These are phyloP conservation scores for Sporisorium iseilematis-ciliati DNA, from an alignment of 1,284 basidiomycete genomes.

Conservation along the genomic window DNA sequence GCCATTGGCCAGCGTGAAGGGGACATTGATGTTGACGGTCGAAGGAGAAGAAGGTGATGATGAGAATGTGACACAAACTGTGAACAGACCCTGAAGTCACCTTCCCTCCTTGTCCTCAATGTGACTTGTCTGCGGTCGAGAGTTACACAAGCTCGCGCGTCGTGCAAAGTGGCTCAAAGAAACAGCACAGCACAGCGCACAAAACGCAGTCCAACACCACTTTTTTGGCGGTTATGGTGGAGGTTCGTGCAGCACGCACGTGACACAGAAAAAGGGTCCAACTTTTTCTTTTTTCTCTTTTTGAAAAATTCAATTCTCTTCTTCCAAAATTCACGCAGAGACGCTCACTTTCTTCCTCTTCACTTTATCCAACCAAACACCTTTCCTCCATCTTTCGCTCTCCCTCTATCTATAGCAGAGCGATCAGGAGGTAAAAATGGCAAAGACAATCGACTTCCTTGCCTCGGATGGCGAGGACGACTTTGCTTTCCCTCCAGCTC, in stretches of 20 bases:
- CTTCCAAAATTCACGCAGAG: constrained; percentile 1
- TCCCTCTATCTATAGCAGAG: background rate
- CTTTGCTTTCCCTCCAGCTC: constrained; percentile 9
- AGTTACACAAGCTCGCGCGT: constrained; percentile 6
- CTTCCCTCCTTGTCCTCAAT: constrained; percentile 1
- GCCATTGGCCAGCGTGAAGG: background rate
- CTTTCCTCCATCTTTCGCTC: constrained; percentile 3
- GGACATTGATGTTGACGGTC: background rate
- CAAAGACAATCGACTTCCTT: constrained; percentile 61
- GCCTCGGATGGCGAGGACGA: constrained; percentile 56
- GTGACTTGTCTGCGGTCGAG: background rate
- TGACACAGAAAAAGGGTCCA: constrained; percentile 30
- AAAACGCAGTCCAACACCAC: background rate
- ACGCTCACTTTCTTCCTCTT: background rate
- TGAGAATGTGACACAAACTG: constrained; percentile 1
- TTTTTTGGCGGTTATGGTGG: constrained; percentile 2
- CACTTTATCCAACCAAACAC: background rate
- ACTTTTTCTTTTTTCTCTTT: constrained; percentile 6
- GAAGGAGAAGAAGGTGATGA: background rate
- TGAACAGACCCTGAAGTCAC: background rate
- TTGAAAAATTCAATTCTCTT: constrained; percentile 13
- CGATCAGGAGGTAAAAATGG: constrained; percentile 27
- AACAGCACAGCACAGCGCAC: background rate
- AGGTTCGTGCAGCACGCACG: constrained; percentile 16
- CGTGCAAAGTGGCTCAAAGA: constrained; percentile 15